Percentiles rank a stretch among this genome's conserved stretches.
Evolutionary conservation across 768 basidiomycete genomes (phyloP).

Genomic region (Trichaptum fuscoviolaceum): DNA sequence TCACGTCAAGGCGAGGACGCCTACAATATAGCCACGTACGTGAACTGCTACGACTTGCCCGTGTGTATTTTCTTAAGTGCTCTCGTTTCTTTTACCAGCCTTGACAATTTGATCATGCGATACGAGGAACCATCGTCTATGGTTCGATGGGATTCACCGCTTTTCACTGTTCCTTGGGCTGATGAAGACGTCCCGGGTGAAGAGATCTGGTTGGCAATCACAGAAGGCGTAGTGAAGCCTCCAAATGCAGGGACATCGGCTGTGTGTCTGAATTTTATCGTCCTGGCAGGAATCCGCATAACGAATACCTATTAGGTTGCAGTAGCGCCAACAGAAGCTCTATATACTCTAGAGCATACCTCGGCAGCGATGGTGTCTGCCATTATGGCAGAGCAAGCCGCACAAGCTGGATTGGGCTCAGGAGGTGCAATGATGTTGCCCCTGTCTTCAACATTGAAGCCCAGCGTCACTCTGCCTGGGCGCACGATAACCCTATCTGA

Average conservation of each 20-base stretch:
- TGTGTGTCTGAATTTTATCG: constrained; percentile 38
- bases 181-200: constrained; percentile 61
- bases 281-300: neutral
- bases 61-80: constrained; percentile 8
- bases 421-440: constrained; percentile 48
- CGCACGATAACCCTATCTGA: constrained; percentile 79
- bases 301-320: constrained; percentile 42
- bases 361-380: constrained; percentile 64
- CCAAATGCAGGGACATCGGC: constrained; percentile 80
- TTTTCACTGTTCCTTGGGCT: constrained; percentile 78
- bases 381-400: constrained; percentile 60
- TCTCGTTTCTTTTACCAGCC: constrained; percentile 33
- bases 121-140: constrained; percentile 97
- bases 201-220: constrained; percentile 78
- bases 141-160: constrained; percentile 98
- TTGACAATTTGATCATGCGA: constrained; percentile 81
- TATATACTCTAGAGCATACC: constrained; percentile 80
- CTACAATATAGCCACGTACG: constrained; percentile 75
- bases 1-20: constrained; percentile 33
- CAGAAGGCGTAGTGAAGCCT: constrained; percentile 74
- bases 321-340: constrained; percentile 84
- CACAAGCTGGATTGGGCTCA: constrained; percentile 38
- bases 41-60: constrained; percentile 14
- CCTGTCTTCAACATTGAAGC: constrained; percentile 35
- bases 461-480: constrained; percentile 57